Conservation (phyloP, 2,329 filamentous ascomycete genomes). For the Fusarium veterinarium region DNA sequence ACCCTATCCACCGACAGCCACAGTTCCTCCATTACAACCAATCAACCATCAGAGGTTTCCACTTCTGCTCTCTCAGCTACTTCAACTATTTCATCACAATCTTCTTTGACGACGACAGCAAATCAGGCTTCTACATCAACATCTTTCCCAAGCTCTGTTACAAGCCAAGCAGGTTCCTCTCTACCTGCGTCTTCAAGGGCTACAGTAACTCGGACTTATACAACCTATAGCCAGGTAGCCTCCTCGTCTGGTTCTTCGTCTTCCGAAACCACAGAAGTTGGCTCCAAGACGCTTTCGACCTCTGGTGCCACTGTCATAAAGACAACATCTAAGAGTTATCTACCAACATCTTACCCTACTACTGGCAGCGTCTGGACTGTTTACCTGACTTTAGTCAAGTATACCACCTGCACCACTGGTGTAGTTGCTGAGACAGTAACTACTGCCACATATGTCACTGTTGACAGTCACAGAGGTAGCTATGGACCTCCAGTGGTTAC, state of each 20-base stretch:
- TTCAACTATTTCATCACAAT: fast-evolving
- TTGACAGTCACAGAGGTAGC: not conserved
- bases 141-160: not conserved
- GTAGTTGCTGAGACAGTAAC: not conserved
- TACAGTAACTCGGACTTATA: not conserved
- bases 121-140: not conserved
- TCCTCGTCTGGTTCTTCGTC: fast-evolving
- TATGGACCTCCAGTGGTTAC: not conserved
- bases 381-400: not conserved
- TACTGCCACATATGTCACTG: not conserved
- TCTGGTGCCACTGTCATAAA: not conserved
- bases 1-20: not conserved
- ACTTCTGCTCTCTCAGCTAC: not conserved
- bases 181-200: not conserved
- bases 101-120: not conserved
- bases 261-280: not conserved
- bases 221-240: not conserved
- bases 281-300: not conserved
- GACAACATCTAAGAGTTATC: not conserved
- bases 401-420: not conserved
- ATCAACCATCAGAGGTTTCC: not conserved
- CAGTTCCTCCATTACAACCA: fast-evolving
- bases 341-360: not conserved
- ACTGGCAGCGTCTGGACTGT: not conserved
- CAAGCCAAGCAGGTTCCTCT: not conserved